Conservation (phyloP, 352 stramenopile species). For the Globisporangium middletonii region DNA sequence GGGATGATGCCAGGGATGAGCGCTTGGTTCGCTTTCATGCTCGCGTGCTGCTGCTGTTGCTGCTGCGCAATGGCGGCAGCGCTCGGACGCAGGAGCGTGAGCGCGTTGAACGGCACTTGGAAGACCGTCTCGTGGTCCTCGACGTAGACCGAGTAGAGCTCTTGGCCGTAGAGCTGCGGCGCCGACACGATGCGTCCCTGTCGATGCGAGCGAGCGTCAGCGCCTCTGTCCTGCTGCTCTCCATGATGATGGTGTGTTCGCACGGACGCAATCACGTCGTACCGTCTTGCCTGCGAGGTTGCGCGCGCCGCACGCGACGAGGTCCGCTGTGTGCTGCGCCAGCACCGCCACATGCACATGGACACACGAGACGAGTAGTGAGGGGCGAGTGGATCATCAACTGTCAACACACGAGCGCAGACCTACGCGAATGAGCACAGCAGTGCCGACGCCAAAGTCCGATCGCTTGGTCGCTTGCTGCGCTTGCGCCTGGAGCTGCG, state of each 20-base stretch:
- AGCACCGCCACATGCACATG: not conserved
- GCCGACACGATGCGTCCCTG: conserved; percentile 64
- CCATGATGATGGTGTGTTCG: too few relatives aligned
- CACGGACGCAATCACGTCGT: not conserved
- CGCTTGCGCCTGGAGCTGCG: conserved; percentile 10
- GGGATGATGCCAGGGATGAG: conserved; percentile 19
- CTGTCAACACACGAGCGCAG: not conserved
- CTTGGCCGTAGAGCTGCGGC: conserved; percentile 69
- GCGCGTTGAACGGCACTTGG: conserved; percentile 73
- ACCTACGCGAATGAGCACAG: conserved; percentile 63
- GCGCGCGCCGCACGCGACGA: conserved; percentile 65
- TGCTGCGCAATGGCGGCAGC: conserved; percentile 30
- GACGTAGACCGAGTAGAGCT: conserved; percentile 81
- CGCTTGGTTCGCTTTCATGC: conserved; percentile 30
- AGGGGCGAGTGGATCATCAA: not conserved
- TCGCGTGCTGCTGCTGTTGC: conserved; percentile 28
- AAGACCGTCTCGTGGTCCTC: conserved; percentile 79
- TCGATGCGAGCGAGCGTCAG: not conserved
- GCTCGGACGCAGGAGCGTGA: conserved; percentile 43
- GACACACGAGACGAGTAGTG: not conserved
- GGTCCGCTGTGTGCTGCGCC: conserved; percentile 55
- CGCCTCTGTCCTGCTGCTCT: not conserved
- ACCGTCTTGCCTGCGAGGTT: conserved; percentile 70
- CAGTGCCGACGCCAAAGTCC: conserved; percentile 58
- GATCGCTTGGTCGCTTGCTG: conserved; percentile 28